Percentiles rank a stretch among this genome's conserved stretches.
Evolutionary conservation across 2,329 filamentous ascomycete species (phyloP).

Genomic region (Rutstroemia sp.): DNA sequence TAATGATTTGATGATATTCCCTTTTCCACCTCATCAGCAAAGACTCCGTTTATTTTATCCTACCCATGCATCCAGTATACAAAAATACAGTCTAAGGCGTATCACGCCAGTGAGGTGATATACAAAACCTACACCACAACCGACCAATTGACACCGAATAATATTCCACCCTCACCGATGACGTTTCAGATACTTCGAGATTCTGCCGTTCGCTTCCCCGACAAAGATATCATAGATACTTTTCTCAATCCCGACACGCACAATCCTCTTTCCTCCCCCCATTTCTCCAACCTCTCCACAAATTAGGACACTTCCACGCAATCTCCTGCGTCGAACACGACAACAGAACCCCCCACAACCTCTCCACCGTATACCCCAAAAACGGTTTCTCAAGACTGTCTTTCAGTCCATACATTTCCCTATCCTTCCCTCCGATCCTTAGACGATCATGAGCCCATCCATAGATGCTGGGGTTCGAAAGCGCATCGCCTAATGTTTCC

Average conservation of each 20-base stretch:
- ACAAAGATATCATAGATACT: too few species aligned
- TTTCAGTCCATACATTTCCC: slow-evolving; percentile 18
- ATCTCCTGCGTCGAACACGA: slow-evolving; percentile 26
- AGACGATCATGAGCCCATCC: slow-evolving; percentile 25
- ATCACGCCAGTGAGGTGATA: too few species aligned
- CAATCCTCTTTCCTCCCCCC: slow-evolving; percentile 22
- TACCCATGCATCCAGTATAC: too few species aligned
- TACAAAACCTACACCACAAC: too few species aligned
- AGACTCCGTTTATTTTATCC: too few species aligned
- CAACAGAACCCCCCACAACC: slow-evolving; percentile 32
- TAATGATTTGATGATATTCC: too few species aligned
- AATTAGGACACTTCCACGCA: slow-evolving; percentile 25
- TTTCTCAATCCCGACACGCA: slow-evolving; percentile 1
- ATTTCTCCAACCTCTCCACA: slow-evolving; percentile 18
- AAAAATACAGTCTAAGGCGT: too few species aligned
- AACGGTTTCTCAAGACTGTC: slow-evolving; percentile 27
- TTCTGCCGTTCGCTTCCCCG: too few species aligned
- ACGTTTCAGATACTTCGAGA: too few species aligned
- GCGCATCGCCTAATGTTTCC: slow-evolving; percentile 22
- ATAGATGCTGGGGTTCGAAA: slow-evolving; percentile 19
- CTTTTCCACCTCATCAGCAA: too few species aligned
- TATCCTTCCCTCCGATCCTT: slow-evolving; percentile 11
- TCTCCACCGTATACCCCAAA: slow-evolving; percentile 32
- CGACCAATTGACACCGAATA: too few species aligned
- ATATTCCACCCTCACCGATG: too few species aligned